Evolutionary conservation across 2,329 filamentous ascomycete genomes (phyloP), one percentile per base, ranked within the genome.

Genomic region (Botrytis pseudocinerea): DNA sequence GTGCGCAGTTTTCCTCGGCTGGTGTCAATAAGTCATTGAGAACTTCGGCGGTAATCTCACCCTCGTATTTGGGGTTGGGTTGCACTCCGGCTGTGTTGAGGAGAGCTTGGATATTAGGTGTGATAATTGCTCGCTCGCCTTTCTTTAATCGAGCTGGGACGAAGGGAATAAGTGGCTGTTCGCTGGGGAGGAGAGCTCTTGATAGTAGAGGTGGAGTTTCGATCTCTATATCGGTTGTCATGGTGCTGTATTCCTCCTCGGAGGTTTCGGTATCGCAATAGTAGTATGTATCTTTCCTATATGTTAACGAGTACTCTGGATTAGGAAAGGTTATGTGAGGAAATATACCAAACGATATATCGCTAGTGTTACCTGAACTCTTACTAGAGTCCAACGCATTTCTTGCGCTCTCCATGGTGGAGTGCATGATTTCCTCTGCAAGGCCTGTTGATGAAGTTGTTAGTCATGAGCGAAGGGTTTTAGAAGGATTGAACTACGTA

Each of bases 61-160:
- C 70, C 16, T 59, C 32, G 48, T 72, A 72, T 10, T 72, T 72
- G 12, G 61, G 70, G 22, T 72, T 72, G 18, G 61, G 61, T 22
- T 59, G 35, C 0, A 72, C 35, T 8, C 61, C 61, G 0, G 61
- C 46, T 7, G n/a, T 7, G 18, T 57, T 22, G 1, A 66, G 38
- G 20, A 66, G n/a, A 1, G 46, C 46, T 68, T 59, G 70, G 12
- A 72, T 65, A 14, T 72, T 35, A 3, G 61, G 61, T 10, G 70
- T 54, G 3, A 72, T 71, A 1, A 25, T 28, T 14, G 69, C 69
- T 40, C 44, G n/a, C 18, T 64, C 57, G 7, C 69, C 69, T 18
- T 40, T 51, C 32, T 40, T 62, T 2, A 71, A 14, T 40, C 69
- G 18, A 10, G 69, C 69, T 7, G 59, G 44, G 0, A n/a, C 32